Conservation (phyloP, 169 alveolate species). For the Perkinsus olseni region DNA sequence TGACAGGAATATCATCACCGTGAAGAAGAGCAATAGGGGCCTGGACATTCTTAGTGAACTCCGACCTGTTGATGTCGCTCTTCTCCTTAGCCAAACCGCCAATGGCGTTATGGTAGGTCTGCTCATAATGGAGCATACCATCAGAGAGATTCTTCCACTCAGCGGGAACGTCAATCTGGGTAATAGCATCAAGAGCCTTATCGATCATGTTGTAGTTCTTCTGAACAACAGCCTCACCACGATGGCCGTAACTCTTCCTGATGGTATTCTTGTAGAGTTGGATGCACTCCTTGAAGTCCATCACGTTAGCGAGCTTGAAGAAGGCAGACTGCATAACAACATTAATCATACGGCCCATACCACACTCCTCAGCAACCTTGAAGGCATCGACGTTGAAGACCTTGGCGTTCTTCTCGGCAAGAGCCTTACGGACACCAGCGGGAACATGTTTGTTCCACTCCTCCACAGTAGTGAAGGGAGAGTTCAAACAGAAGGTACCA, state of each 20-base stretch:
- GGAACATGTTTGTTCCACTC: slow-evolving; percentile 21
- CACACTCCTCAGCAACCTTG: slow-evolving; percentile 34
- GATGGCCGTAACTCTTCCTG: slow-evolving; percentile 42
- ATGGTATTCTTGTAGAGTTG: slow-evolving; percentile 37
- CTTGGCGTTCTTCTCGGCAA: slow-evolving; percentile 31
- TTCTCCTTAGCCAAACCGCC: background rate
- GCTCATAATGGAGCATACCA: background rate
- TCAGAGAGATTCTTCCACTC: background rate
- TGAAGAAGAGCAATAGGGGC: slow-evolving; percentile 13
- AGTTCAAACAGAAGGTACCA: slow-evolving; percentile 43
- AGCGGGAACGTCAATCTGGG: slow-evolving; percentile 12
- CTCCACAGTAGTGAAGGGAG: slow-evolving; percentile 37
- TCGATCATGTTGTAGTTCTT: slow-evolving; percentile 37
- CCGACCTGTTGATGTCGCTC: background rate
- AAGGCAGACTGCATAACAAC: slow-evolving; percentile 37
- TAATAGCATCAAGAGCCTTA: slow-evolving; percentile 21
- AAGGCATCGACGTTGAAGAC: slow-evolving; percentile 41
- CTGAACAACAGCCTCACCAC: slow-evolving; percentile 39
- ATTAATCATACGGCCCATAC: slow-evolving; percentile 44
- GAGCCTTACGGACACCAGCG: slow-evolving; percentile 5
- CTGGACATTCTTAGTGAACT: background rate
- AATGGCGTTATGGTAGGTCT: background rate
- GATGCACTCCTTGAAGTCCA: slow-evolving; percentile 40
- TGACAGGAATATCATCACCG: slow-evolving; percentile 43
- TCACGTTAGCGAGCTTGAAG: slow-evolving; percentile 37